Base-by-base conservation (phyloP, 2,329 filamentous ascomycete genomes). In the Diaporthe ampelina region DNA sequence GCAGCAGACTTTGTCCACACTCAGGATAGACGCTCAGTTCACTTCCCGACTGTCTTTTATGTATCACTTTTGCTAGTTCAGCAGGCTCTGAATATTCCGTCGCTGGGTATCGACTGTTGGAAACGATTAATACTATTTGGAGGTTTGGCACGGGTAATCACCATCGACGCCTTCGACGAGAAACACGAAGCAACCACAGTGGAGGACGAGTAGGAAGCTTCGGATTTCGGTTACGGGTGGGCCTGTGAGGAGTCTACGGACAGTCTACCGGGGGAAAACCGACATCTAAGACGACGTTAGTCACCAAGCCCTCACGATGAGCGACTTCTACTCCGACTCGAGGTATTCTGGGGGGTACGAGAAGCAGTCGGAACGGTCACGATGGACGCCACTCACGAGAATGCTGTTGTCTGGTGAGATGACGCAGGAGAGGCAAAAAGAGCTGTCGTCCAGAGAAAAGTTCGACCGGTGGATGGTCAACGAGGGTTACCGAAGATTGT, bases 391-490 rank as follows among this genome's bases (percentile, higher is more conserved):
- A 21, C 88, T 97, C 72, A 94, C 93, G 75, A 91, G 94, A 77
- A 94, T 96, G 92, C 86, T 97, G 81, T 89, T 95, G 82, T 95
- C 94, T 73, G 94, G 94, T 67, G 93, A 95, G 85, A 93, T 95
- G 90, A 94, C 91, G 72, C 91, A 92, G 79, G 92, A 95, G 81
- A 89, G 87, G 79, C 91, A 93, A 78, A 91, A 91, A 81, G 89
- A 92, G 73, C 85, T 96, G 78, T 91, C 90, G 32, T 83, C 90
- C 76, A 89, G 90, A 80, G 93, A 96, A 82, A 93, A 90, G 81
- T 93, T 96, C 80, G 93, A 95, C 82, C 88, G 92, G 77, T 97
- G 94, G 94, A 95, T 97, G 94, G 93, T 96, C 76, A 96, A 96
- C 81, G 94, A 96, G 82, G 94, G 94, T 75, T 95, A 95, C 82